Evolutionary conservation across 331 rosid species (phyloP).

Genomic region (Saraca asoca): DNA sequence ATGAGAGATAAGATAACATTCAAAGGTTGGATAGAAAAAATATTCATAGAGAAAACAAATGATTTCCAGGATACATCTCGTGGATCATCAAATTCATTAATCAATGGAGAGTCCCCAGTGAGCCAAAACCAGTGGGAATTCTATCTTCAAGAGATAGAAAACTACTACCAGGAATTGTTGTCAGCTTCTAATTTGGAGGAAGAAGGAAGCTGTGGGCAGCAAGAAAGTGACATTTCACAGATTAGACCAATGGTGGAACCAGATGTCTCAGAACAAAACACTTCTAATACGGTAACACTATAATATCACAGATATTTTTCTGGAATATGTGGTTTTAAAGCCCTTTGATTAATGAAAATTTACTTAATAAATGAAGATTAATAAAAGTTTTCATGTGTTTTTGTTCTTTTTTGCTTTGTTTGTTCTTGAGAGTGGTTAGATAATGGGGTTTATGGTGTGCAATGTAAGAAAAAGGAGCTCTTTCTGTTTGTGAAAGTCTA

Average conservation of each 20-base stretch:
- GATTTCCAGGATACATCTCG: constrained; percentile 33
- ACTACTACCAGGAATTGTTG: constrained; percentile 52
- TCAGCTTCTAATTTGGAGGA: constrained; percentile 46
- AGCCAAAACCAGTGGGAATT: constrained; percentile 58
- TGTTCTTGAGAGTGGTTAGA: constrained; percentile 40
- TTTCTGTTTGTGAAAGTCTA: constrained; percentile 33
- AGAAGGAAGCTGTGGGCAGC: constrained; percentile 37
- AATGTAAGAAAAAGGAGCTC: neutral
- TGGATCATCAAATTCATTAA: constrained; percentile 43
- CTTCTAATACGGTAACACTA: constrained; percentile 51
- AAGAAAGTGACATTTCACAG: constrained; percentile 36
- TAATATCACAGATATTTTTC: constrained; percentile 31
- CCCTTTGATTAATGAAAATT: no score
- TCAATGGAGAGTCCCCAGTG: constrained; percentile 38
- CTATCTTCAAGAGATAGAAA: constrained; percentile 58
- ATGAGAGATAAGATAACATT: constrained; percentile 55
- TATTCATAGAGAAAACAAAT: constrained; percentile 51
- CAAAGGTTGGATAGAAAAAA: constrained; percentile 73
- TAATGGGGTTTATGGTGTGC: constrained; percentile 7
- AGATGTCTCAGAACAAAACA: constrained; percentile 40
- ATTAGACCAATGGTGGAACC: constrained; percentile 52
- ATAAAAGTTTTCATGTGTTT: constrained; percentile 17
- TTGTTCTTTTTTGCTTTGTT: constrained; percentile 35
- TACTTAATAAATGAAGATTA: no score
- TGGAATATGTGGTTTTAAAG: constrained; percentile 39